Evolutionary conservation across 2,329 filamentous ascomycete species (phyloP), one percentile per base, ranked within the genome.

Genomic region (Acephala macrosclerotiorum): DNA sequence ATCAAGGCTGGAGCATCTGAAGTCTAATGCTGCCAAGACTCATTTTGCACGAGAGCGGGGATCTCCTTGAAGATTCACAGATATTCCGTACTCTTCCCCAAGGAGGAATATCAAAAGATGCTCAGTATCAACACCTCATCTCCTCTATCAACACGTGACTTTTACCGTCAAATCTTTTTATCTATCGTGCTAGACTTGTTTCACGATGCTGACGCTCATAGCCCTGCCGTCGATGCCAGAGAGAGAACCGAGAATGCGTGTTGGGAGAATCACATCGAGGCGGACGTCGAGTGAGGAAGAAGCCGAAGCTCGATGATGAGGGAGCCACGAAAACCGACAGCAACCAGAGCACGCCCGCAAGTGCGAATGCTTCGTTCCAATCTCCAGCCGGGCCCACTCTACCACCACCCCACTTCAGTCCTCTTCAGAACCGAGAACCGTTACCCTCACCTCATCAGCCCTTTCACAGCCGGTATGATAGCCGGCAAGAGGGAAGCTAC

Each of bases 221-320:
- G 75, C 75, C 75, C n/a, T 76, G 75, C 60, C 70, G 73, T 29
- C 70, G 75, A 68, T 76, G 75, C 38, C 74, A 76, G 49, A 68
- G 75, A 66, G 75, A 76, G 56, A 70, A 70, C 38, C 71, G 70
- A 60, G 74, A 76, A 38, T 76, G 75, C 63, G 63, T 76, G 7
- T 67, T 76, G 0, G 75, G 75, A 20, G 75, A 76, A 60, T 74
- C 72, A 45, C 74, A 76, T 65, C 71, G 75, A 40, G 75, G 75
- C 58, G 75, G 75, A 22, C 72, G 72, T 26, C 69, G 75, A 68
- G 73, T 76, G 5, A 70, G 73, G 47, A 76, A 76, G 66, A 76
- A 75, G 49, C 70, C 70, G 18, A 75, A 71, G 58, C 45, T 73
- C 11, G 70, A 72, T 2, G 70, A 72, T 2, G 71, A 70, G 1